A percentile compares a stretch with the other conserved stretches of the same genome.
Conservation (phyloP, 1,139 yeast species). For the Starmera stellimalicola region DNA sequence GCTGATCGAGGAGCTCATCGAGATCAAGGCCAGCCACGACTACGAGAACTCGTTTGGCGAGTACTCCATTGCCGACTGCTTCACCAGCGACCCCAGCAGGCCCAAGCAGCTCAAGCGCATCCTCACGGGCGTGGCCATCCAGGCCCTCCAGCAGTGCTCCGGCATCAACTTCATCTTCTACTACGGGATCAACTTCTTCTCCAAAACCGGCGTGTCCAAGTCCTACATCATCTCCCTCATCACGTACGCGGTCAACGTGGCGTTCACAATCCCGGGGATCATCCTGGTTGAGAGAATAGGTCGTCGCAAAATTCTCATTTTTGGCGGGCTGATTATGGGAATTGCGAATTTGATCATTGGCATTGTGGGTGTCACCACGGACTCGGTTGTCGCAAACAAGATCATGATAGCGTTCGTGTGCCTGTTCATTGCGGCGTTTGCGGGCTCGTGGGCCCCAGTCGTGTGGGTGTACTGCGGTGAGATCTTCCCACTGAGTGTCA, state of each 20-base stretch:
- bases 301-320: slow-evolving; percentile 47
- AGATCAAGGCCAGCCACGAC: slow-evolving; percentile 69
- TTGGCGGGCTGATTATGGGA: slow-evolving; percentile 62
- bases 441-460: slow-evolving; percentile 85
- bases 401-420: slow-evolving; percentile 75
- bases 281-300: slow-evolving; percentile 60
- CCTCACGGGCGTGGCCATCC: slow-evolving; percentile 59
- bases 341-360: slow-evolving; percentile 55
- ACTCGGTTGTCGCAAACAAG: slow-evolving; percentile 44
- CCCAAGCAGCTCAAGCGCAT: slow-evolving; percentile 55
- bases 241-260: slow-evolving; percentile 65
- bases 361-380: slow-evolving; percentile 49
- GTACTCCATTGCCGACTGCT: slow-evolving; percentile 49
- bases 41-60: slow-evolving; percentile 60
- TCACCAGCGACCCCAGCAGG: slow-evolving; percentile 56
- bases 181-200: slow-evolving; percentile 68
- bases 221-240: slow-evolving; percentile 59
- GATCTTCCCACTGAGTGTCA: slow-evolving; percentile 67
- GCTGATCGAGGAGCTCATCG: slow-evolving; percentile 65
- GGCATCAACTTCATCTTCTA: slow-evolving; percentile 76
- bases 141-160: slow-evolving; percentile 66
- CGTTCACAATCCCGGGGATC: slow-evolving; percentile 64
- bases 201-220: slow-evolving; percentile 47
- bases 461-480: slow-evolving; percentile 75
- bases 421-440: slow-evolving; percentile 70